Conservation (phyloP, 257 asterid species). For the Jasminum sambac region DNA sequence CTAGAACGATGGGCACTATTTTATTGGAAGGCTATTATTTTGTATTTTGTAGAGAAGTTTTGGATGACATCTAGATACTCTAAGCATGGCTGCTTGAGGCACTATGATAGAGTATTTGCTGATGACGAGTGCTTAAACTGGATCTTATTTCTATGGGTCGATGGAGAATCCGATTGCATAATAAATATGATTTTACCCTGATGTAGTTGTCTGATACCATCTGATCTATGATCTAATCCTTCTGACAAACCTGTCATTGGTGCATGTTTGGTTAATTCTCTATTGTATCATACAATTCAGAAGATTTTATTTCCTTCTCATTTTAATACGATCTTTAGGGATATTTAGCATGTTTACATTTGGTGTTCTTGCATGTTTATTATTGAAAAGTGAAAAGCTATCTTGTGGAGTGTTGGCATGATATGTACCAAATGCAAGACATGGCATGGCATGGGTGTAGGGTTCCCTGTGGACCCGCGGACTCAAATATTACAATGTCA, state of each 20-base stretch:
- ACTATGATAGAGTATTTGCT: not conserved
- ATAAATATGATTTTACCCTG: not conserved
- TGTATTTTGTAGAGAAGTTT: conserved; percentile 18
- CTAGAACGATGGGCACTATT: not conserved
- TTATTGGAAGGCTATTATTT: conserved; percentile 11
- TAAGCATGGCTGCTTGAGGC: conserved; percentile 2
- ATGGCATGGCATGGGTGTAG: too few relatives aligned
- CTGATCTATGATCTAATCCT: not conserved
- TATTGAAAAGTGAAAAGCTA: too few relatives aligned
- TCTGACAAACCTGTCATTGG: not conserved
- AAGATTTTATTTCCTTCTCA: not conserved
- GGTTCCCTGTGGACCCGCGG: too few relatives aligned
- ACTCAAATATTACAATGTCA: too few relatives aligned
- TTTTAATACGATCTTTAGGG: not conserved
- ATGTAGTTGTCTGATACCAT: not conserved
- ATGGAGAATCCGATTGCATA: not conserved
- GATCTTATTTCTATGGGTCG: not conserved
- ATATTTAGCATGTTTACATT: not conserved
- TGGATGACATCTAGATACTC: conserved; percentile 12
- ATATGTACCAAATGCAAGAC: too few relatives aligned
- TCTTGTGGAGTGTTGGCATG: too few relatives aligned
- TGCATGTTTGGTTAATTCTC: not conserved
- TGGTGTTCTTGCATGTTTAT: not conserved
- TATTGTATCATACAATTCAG: not conserved
- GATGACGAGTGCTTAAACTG: not conserved